A percentile compares a stretch with the other conserved stretches of the same genome.
Evolutionary conservation across 2,329 filamentous ascomycete species (phyloP).

Genomic region (Tympanopsis confertula): DNA sequence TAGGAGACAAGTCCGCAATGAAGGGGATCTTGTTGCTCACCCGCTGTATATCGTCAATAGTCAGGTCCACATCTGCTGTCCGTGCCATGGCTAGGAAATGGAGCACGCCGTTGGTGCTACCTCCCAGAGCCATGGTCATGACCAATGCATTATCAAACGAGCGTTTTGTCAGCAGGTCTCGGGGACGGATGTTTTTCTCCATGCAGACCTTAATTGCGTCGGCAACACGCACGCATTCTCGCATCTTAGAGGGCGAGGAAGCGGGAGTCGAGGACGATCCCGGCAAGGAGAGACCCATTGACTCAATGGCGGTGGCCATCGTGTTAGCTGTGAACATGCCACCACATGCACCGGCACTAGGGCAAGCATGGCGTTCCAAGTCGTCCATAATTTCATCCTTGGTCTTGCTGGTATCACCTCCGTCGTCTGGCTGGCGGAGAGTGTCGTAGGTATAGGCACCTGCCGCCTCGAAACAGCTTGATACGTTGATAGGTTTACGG

Average conservation of each 20-base stretch:
- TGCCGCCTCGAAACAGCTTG: slow-evolving; percentile 52
- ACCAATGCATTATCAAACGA: slow-evolving; percentile 64
- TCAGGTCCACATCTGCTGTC: slow-evolving; percentile 53
- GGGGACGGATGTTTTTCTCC: slow-evolving; percentile 57
- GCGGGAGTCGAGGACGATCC: slow-evolving; percentile 62
- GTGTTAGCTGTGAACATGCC: slow-evolving; percentile 74
- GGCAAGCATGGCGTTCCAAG: slow-evolving; percentile 57
- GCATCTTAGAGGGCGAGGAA: slow-evolving; percentile 56
- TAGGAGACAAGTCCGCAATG: slow-evolving; percentile 63
- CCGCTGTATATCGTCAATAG: slow-evolving; percentile 58
- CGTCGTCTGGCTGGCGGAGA: slow-evolving; percentile 14
- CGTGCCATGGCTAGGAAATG: slow-evolving; percentile 64
- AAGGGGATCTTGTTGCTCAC: slow-evolving; percentile 62
- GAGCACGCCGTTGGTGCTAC: slow-evolving; percentile 60
- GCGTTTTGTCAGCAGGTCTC: slow-evolving; percentile 56
- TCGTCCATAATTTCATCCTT: slow-evolving; percentile 1
- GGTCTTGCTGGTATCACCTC: background rate
- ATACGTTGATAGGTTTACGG: slow-evolving; percentile 52
- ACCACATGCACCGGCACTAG: slow-evolving; percentile 57
- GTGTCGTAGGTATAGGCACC: slow-evolving; percentile 54
- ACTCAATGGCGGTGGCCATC: slow-evolving; percentile 63
- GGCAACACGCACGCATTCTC: slow-evolving; percentile 58
- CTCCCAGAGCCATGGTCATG: slow-evolving; percentile 63
- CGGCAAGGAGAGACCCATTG: slow-evolving; percentile 57
- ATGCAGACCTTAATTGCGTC: slow-evolving; percentile 58